phyloP scores from a whole-genome alignment of 2,329 filamentous ascomycete species.

The Tympanopsis confertula region DNA sequence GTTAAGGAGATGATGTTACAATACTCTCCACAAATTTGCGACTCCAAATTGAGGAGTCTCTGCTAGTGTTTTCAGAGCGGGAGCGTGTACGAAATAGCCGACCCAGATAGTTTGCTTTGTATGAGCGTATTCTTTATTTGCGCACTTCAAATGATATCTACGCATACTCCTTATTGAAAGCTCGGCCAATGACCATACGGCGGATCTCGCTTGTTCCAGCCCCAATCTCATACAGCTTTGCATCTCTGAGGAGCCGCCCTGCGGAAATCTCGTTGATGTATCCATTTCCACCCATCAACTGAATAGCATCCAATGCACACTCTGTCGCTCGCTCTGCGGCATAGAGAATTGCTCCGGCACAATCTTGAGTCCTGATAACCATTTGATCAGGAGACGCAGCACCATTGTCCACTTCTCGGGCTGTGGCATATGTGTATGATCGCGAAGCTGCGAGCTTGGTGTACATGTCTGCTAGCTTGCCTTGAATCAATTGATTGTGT shows the following conservation, averaged over 20 bases:
- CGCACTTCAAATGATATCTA: no score
- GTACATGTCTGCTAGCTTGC: slow-evolving; percentile 69
- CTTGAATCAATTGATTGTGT: slow-evolving; percentile 62
- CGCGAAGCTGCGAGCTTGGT: slow-evolving; percentile 54
- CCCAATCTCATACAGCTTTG: slow-evolving; percentile 51
- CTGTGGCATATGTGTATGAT: slow-evolving; percentile 56
- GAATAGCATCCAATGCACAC: slow-evolving; percentile 56
- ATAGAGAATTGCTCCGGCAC: slow-evolving; percentile 61
- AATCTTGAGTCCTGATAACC: slow-evolving; percentile 55
- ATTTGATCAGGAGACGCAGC: slow-evolving; percentile 23
- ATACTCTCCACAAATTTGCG: no score
- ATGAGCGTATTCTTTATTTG: no score
- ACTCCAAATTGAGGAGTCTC: no score
- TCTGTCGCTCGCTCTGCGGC: slow-evolving; percentile 60
- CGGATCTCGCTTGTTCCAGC: slow-evolving; percentile 59
- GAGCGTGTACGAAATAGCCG: no score
- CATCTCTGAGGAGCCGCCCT: slow-evolving; percentile 45
- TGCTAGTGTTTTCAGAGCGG: no score
- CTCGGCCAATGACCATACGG: slow-evolving; percentile 55
- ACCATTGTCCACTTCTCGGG: slow-evolving; percentile 40
- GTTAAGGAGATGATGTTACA: no score
- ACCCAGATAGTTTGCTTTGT: no score
- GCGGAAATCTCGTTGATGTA: slow-evolving; percentile 65
- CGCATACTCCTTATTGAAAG: slow-evolving; percentile 40
- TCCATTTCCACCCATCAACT: slow-evolving; percentile 62